Evolutionary conservation across 345 rosid species (phyloP).

Genomic region (Euphorbia tirucalli): DNA sequence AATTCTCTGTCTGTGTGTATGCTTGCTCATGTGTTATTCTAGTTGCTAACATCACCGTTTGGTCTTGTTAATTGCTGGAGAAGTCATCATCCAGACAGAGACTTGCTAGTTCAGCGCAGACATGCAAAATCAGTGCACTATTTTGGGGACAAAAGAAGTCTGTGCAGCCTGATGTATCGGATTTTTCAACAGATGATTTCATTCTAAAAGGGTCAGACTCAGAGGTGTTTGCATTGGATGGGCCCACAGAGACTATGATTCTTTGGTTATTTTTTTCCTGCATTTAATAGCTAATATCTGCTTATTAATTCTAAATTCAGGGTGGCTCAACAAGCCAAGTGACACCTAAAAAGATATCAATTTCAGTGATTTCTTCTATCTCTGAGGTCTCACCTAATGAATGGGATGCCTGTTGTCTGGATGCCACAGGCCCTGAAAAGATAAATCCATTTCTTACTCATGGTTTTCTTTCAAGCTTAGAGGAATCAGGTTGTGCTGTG

Average conservation of each 20-base stretch:
- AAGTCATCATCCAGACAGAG: slow-evolving; percentile 28
- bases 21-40: not conserved
- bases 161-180: slow-evolving; percentile 41
- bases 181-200: slow-evolving; percentile 47
- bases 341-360: slow-evolving; percentile 39
- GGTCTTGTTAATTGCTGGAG: slow-evolving; percentile 38
- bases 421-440: slow-evolving; percentile 58
- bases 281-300: not conserved
- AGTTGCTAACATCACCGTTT: not conserved
- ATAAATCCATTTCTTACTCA: slow-evolving; percentile 77
- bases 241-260: not conserved
- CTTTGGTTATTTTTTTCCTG: not conserved
- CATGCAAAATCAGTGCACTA: slow-evolving; percentile 45
- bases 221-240: slow-evolving; percentile 49
- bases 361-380: slow-evolving; percentile 69
- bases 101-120: slow-evolving; percentile 23
- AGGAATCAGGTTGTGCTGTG: slow-evolving; percentile 62
- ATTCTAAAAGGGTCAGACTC: slow-evolving; percentile 44
- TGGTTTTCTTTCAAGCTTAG: slow-evolving; percentile 81
- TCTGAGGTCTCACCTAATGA: slow-evolving; percentile 55
- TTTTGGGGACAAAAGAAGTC: slow-evolving; percentile 77
- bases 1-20: not conserved
- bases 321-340: slow-evolving; percentile 29
- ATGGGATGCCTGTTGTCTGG: slow-evolving; percentile 87
- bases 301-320: slow-evolving; percentile 33